Base-by-base conservation (phyloP, 192 early-diverging fungal genomes). In the Mortierella claussenii region DNA sequence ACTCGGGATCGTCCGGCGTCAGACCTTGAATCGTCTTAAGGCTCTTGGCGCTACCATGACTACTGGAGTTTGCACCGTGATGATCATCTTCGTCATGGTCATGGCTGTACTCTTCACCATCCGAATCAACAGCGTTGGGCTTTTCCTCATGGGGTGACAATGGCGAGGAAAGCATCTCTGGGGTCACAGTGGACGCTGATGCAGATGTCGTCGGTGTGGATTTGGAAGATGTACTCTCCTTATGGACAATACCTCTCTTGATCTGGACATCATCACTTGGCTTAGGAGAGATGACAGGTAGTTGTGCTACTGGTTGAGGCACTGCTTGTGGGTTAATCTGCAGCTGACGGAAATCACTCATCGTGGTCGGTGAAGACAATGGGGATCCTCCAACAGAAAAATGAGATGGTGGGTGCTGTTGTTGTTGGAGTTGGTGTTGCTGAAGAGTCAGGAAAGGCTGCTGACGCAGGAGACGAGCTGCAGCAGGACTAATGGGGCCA, bases 401-500 rank as follows among this genome's bases (percentile, higher is more conserved):
- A 20, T 51, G 48, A 3, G 62, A 17, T 4, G 51, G 60, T 45
- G 24, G 48, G 2, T 55, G 52, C 37, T 65, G 65, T 15, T 48
- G 65, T 24, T 58, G 54, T n/a, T 27, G 45, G 11, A 63, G 60
- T 17, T 23, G 36, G 18, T 47, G 55, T 23, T 56, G 64, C 11
- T 53, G 54, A 11, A 46, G 55, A 31, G 46, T 37, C 30, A 59
- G 43, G 50, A 66, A 50, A 5, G 60, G 55, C 32, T 73, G 55
- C 26, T 73, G 66, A 31, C 60, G 57, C 17, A 69, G 59, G 21
- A 69, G 52, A 45, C 68, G 68, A 23, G 68, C 68, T 0, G 59
- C 68, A 27, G 59, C 68, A 31, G 58, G 68, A 45, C 68, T 69
- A 49, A 69, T 69, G 17, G 69, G 53, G 8, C 32, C 37, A 11